Evolutionary conservation across 805 yeast species (phyloP).

Genomic region (Wickerhamomyces kurtzmanii): DNA sequence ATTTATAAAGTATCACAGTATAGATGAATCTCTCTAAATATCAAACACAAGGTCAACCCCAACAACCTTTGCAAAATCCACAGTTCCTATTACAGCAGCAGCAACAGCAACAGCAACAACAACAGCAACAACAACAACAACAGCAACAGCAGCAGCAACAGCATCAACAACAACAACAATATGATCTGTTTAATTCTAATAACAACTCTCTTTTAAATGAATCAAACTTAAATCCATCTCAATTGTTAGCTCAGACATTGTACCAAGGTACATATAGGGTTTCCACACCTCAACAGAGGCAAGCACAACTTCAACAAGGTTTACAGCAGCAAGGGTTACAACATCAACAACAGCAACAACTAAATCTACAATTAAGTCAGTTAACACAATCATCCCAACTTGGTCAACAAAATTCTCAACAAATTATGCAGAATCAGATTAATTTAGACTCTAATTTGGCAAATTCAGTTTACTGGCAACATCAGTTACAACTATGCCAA

Average conservation of each 20-base stretch:
- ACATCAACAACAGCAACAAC: conserved; percentile 22
- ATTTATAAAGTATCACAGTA: too few species aligned
- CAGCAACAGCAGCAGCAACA: conserved; percentile 10
- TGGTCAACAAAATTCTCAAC: too few species aligned
- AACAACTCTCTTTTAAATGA: conserved; percentile 5
- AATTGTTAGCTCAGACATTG: conserved; percentile 27
- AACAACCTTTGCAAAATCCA: conserved; percentile 8
- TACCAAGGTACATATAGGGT: conserved; percentile 29
- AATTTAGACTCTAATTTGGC: conserved; percentile 23
- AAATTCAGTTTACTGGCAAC: conserved; percentile 58
- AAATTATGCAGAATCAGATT: too few species aligned
- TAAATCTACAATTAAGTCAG: too few species aligned
- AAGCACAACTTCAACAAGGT: conserved; percentile 11
- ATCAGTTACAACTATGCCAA: conserved; percentile 65
- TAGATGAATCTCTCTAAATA: conserved; percentile 7
- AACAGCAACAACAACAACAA: conserved; percentile 8
- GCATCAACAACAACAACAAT: conserved; percentile 12
- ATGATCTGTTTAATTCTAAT: conserved; percentile 12
- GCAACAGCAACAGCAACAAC: conserved; percentile 10
- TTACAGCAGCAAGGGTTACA: conserved; percentile 19
- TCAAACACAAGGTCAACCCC: conserved; percentile 9
- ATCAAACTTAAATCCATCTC: conserved; percentile 23
- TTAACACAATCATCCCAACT: too few species aligned
- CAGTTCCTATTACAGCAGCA: conserved; percentile 10
- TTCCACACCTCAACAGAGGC: conserved; percentile 20